Conservation (phyloP, 345 rosid genomes). For the Acer saccharum region DNA sequence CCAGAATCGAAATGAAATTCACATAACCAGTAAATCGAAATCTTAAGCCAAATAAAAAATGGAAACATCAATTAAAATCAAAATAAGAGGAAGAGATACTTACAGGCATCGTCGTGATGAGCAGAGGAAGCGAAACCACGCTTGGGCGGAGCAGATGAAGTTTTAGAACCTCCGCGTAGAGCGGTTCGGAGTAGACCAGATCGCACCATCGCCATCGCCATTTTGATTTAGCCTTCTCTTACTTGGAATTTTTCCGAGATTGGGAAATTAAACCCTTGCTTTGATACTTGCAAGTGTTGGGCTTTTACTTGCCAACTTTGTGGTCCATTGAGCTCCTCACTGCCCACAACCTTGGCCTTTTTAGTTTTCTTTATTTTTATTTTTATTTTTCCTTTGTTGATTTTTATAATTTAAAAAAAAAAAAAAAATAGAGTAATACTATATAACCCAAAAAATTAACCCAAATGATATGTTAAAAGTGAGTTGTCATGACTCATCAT, state of each 20-base stretch:
- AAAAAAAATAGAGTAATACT: neutral
- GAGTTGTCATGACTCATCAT: no score
- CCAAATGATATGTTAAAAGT: no score
- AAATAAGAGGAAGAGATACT: neutral
- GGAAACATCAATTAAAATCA: neutral
- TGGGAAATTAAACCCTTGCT: constrained; percentile 10
- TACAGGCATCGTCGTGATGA: constrained; percentile 80
- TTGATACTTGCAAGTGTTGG: neutral
- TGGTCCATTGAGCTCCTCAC: neutral
- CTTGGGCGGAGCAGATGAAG: constrained; percentile 55
- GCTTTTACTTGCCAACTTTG: neutral
- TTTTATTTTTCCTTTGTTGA: neutral
- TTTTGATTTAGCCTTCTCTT: constrained; percentile 10
- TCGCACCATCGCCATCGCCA: constrained; percentile 81
- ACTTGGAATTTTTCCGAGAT: neutral
- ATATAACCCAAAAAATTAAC: no score
- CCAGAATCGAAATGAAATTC: neutral
- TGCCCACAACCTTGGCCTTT: neutral
- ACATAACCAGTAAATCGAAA: neutral
- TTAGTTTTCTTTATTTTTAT: neutral
- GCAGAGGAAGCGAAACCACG: constrained; percentile 72
- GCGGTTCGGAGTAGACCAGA: constrained; percentile 65
- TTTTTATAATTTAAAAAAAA: neutral
- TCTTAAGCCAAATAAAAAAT: neutral
- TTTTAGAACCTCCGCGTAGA: constrained; percentile 52